phyloP scores from a whole-genome alignment of 1,284 basidiomycete genomes.

The Tremellales sp. region DNA sequence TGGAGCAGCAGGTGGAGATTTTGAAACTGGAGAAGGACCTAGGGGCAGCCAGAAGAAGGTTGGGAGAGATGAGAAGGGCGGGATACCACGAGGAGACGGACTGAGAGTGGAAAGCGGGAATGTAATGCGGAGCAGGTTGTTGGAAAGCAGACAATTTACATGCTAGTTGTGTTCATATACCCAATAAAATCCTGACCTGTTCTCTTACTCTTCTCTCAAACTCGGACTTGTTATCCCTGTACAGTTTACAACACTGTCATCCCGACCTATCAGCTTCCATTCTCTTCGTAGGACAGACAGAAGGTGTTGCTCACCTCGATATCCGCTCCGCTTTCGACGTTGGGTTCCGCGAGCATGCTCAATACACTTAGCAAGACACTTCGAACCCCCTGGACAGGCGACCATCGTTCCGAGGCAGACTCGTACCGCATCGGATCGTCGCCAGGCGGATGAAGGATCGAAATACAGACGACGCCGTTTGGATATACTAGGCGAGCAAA shows the following conservation, averaged over 20 bases:
- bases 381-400: conserved; percentile 81
- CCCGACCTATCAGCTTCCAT: background rate
- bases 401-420: conserved; percentile 94
- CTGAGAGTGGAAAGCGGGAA: conserved; percentile 13
- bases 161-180: conserved; percentile 31
- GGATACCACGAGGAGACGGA: conserved; percentile 56
- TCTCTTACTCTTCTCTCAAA: conserved; percentile 53
- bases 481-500: conserved; percentile 66
- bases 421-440: conserved; percentile 75
- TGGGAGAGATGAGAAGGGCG: conserved; percentile 86
- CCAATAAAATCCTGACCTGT: conserved; percentile 52
- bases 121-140: background rate
- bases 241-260: conserved; percentile 76
- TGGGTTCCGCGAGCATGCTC: conserved; percentile 99
- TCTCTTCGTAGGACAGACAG: no score
- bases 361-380: conserved; percentile 94
- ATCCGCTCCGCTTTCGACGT: conserved; percentile 96
- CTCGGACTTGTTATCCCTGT: conserved; percentile 71
- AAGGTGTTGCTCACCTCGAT: conserved; percentile 60
- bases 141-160: background rate
- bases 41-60: conserved; percentile 74
- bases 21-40: conserved; percentile 94
- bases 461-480: conserved; percentile 95
- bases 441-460: conserved; percentile 94
- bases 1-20: conserved; percentile 99